Evolutionary conservation across 305 asterid species (phyloP).

Genomic region (Euphrasia arctica): DNA sequence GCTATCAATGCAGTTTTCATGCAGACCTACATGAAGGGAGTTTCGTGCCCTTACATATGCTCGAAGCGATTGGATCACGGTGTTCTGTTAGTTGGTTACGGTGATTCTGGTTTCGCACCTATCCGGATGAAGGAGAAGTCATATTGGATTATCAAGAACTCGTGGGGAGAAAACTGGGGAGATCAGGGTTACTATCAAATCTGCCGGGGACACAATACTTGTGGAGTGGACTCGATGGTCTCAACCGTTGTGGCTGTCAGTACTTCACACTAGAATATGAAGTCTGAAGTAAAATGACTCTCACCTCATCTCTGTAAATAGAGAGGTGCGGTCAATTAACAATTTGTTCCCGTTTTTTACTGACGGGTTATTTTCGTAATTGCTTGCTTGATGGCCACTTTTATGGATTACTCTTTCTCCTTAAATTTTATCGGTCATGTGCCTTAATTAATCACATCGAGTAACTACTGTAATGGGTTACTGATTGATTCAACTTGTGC

Average conservation of each 20-base stretch:
- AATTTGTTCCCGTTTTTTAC: neutral
- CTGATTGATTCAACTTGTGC: too few species aligned
- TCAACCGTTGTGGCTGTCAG: conserved; percentile 84
- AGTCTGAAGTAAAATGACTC: neutral
- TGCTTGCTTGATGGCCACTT: neutral
- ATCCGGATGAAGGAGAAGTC: conserved; percentile 76
- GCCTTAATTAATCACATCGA: neutral
- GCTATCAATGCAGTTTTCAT: conserved; percentile 90
- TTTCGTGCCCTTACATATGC: conserved; percentile 87
- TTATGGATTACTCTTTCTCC: neutral
- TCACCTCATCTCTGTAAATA: conserved; percentile 42
- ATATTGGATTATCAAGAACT: conserved; percentile 91
- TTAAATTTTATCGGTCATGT: neutral
- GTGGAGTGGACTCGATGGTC: conserved; percentile 96
- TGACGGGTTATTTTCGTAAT: neutral
- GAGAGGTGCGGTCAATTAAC: conserved; percentile 17
- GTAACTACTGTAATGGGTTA: too few species aligned
- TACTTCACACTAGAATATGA: conserved; percentile 26
- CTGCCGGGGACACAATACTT: conserved; percentile 65
- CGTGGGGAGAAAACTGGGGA: conserved; percentile 91
- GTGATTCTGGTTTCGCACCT: conserved; percentile 70
- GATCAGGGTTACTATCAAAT: conserved; percentile 79
- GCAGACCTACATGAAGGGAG: conserved; percentile 91
- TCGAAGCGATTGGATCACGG: conserved; percentile 76
- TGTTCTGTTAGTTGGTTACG: conserved; percentile 81